Evolutionary conservation across 148 eudicot species (phyloP).

Genomic region (Rhododendron ovatum): DNA sequence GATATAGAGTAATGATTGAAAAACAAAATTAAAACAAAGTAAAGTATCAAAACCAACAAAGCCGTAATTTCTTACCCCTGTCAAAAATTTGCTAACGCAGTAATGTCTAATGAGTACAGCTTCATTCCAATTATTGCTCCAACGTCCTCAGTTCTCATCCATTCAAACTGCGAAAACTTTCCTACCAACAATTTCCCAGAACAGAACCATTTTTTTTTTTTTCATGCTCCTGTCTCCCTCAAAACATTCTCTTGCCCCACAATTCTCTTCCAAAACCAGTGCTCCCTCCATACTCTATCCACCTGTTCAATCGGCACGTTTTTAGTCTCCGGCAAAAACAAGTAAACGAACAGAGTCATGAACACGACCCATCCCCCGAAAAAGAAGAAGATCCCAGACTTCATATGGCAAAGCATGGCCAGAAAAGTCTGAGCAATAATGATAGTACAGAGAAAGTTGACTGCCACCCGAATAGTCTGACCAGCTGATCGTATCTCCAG

Average conservation of each 20-base stretch:
- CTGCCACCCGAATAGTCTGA: background rate
- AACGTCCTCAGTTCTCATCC: background rate
- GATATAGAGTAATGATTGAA: too few species aligned
- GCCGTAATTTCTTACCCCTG: too few species aligned
- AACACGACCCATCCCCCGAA: slow-evolving; percentile 36
- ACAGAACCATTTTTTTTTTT: background rate
- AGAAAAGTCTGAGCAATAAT: background rate
- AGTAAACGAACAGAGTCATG: slow-evolving; percentile 34
- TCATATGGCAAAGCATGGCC: slow-evolving; percentile 2
- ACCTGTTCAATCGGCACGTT: slow-evolving; percentile 5
- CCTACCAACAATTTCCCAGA: background rate
- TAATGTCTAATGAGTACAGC: too few species aligned
- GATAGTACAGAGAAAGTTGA: slow-evolving; percentile 10
- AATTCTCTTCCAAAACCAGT: slow-evolving; percentile 14
- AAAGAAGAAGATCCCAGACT: slow-evolving; percentile 32
- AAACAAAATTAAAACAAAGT: too few species aligned
- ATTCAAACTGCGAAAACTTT: background rate
- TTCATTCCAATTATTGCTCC: too few species aligned
- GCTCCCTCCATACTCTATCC: slow-evolving; percentile 9
- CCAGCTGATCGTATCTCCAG: slow-evolving; percentile 12
- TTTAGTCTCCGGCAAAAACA: slow-evolving; percentile 6
- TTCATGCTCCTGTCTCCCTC: slow-evolving; percentile 9
- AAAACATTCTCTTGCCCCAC: slow-evolving; percentile 20
- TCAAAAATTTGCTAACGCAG: too few species aligned
- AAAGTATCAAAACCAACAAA: too few species aligned